Conservation (phyloP, 768 basidiomycete genomes). For the Lactifluus hygrophoroides region DNA sequence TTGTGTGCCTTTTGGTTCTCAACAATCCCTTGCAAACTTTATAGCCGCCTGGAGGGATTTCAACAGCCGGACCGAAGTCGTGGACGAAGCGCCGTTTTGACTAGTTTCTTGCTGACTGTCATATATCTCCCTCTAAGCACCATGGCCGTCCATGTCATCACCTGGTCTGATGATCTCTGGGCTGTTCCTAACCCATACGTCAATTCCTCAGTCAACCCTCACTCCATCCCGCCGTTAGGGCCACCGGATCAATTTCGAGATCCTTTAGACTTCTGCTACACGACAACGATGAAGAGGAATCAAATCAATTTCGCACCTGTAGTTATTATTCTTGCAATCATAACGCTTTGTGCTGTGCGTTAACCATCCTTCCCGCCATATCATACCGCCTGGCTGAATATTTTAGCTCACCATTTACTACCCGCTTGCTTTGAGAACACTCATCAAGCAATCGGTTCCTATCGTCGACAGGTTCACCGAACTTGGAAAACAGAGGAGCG, state of each 20-base stretch:
- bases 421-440: slow-evolving; percentile 50
- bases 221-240: slow-evolving; percentile 44
- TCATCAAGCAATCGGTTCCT: slow-evolving; percentile 52
- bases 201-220: slow-evolving; percentile 45
- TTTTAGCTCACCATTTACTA: slow-evolving; percentile 60
- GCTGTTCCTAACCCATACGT: slow-evolving; percentile 58
- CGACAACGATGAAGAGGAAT: slow-evolving; percentile 65
- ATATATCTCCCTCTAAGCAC: slow-evolving; percentile 74
- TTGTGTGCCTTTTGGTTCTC: slow-evolving; percentile 52
- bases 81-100: slow-evolving; percentile 47
- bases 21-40: slow-evolving; percentile 40
- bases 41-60: slow-evolving; percentile 45
- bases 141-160: slow-evolving; percentile 65
- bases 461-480: slow-evolving; percentile 61
- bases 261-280: slow-evolving; percentile 68
- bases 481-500: slow-evolving; percentile 52
- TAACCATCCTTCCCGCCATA: not conserved
- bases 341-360: slow-evolving; percentile 47
- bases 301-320: slow-evolving; percentile 62
- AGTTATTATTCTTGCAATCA: slow-evolving; percentile 46
- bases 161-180: slow-evolving; percentile 76
- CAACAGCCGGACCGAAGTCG: slow-evolving; percentile 36
- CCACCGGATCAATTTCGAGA: slow-evolving; percentile 47
- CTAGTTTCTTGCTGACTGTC: slow-evolving; percentile 56
- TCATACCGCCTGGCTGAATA: not conserved